phyloP scores from a whole-genome alignment of 2,329 filamentous ascomycete species.

The Drechslera avenae region DNA sequence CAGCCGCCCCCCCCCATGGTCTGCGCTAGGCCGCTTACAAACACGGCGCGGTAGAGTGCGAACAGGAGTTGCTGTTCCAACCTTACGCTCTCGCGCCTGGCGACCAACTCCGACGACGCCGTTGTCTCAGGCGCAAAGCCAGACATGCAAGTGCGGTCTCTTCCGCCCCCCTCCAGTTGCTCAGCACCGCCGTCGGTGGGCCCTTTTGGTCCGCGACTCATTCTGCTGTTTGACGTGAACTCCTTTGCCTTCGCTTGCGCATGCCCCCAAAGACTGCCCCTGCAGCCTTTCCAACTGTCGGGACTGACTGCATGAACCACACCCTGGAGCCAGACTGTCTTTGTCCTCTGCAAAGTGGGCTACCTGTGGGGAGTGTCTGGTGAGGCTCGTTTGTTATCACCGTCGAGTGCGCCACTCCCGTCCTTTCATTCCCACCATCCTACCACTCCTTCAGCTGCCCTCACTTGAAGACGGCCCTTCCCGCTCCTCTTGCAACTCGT shows the following conservation, averaged over 20 bases:
- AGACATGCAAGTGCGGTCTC: constrained; percentile 21
- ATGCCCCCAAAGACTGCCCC: constrained; percentile 19
- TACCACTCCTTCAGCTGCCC: constrained; percentile 1
- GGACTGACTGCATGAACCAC: constrained; percentile 26
- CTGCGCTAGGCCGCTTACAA: constrained; percentile 2
- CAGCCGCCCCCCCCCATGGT: constrained; percentile 3
- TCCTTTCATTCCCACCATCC: neutral
- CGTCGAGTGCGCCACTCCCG: constrained; percentile 7
- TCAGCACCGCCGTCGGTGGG: constrained; percentile 2
- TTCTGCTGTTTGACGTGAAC: constrained; percentile 25
- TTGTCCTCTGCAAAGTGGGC: constrained; percentile 4
- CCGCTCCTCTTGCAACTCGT: constrained; percentile 8
- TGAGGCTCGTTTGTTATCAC: constrained; percentile 15
- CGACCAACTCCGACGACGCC: constrained; percentile 14
- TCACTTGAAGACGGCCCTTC: constrained; percentile 14
- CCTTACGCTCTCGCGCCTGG: neutral
- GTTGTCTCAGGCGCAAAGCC: constrained; percentile 22
- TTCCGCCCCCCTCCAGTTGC: constrained; percentile 21
- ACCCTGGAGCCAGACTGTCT: constrained; percentile 20
- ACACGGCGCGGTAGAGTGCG: neutral
- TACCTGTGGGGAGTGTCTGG: constrained; percentile 12
- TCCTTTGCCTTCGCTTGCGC: constrained; percentile 28
- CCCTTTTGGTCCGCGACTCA: constrained; percentile 13
- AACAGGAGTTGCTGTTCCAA: neutral
- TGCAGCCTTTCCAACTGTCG: constrained; percentile 15